These are phyloP conservation scores for Trichomonascaceae sp. DNA, from an alignment of 1,139 yeast species.

Conservation along the genomic window DNA sequence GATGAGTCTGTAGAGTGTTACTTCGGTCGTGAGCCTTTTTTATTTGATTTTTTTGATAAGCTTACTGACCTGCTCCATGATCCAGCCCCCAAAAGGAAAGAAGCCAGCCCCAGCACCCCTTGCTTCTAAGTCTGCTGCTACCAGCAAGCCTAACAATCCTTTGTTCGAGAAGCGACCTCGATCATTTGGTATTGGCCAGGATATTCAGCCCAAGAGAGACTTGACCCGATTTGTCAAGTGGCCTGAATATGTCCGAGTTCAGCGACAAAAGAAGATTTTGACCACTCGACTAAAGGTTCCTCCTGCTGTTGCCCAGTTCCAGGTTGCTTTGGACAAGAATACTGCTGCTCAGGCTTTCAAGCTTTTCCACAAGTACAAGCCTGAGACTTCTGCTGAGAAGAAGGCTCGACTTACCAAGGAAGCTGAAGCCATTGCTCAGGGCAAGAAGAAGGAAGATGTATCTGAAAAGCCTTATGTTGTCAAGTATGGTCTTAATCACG, in stretches of 20 bases:
- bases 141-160: conserved; percentile 48
- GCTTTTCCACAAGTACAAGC: conserved; percentile 97
- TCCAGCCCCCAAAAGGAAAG: conserved; percentile 63
- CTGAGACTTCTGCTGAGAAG: conserved; percentile 95
- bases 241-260: conserved; percentile 96
- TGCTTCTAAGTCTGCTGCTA: conserved; percentile 43
- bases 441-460: conserved; percentile 91
- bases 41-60: conserved; percentile 9
- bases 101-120: conserved; percentile 93
- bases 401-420: conserved; percentile 97
- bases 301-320: conserved; percentile 96
- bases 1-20: conserved; percentile 21
- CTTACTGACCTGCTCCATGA: conserved; percentile 58
- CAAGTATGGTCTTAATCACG: conserved; percentile 98
- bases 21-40: conserved; percentile 9
- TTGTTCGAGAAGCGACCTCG: conserved; percentile 82
- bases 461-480: conserved; percentile 94
- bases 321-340: conserved; percentile 93
- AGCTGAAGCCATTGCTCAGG: conserved; percentile 98
- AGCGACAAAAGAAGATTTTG: conserved; percentile 96
- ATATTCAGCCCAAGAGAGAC: conserved; percentile 92
- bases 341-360: conserved; percentile 95
- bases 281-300: conserved; percentile 96
- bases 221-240: conserved; percentile 94
- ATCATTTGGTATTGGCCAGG: conserved; percentile 95